Evolutionary conservation across 768 basidiomycete species (phyloP).

Genomic region (Leccinum imitatum): DNA sequence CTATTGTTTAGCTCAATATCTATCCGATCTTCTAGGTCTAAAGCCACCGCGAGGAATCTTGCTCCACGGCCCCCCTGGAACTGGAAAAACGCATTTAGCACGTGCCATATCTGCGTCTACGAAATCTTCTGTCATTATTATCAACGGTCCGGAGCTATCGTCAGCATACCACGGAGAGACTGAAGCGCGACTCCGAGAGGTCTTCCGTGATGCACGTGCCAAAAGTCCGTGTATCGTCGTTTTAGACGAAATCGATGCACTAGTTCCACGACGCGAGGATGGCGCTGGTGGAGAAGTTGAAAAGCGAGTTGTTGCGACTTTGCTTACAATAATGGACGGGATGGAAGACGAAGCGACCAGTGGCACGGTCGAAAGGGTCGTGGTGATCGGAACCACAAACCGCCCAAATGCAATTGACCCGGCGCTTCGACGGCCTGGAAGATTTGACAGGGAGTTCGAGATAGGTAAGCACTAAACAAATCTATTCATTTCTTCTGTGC

Average conservation of each 20-base stretch:
- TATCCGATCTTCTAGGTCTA: constrained; percentile 52
- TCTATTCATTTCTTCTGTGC: background rate
- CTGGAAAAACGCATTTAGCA: constrained; percentile 96
- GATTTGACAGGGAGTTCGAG: constrained; percentile 95
- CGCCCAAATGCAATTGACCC: constrained; percentile 95
- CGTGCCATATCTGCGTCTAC: constrained; percentile 90
- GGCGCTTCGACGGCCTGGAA: constrained; percentile 81
- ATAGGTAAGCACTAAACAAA: constrained; percentile 56
- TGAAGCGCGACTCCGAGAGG: constrained; percentile 83
- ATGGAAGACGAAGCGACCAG: constrained; percentile 53
- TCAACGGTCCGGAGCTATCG: constrained; percentile 94
- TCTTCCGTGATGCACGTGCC: constrained; percentile 81
- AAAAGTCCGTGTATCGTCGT: constrained; percentile 92
- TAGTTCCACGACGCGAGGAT: constrained; percentile 89
- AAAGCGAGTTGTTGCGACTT: constrained; percentile 90
- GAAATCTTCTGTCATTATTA: constrained; percentile 82
- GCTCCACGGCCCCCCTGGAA: constrained; percentile 94
- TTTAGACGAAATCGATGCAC: constrained; percentile 93
- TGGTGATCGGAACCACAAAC: constrained; percentile 96
- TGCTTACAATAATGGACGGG: constrained; percentile 94
- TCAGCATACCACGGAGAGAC: constrained; percentile 98
- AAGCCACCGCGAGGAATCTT: constrained; percentile 96
- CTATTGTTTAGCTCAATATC: constrained; percentile 17
- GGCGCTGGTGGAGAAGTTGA: constrained; percentile 93
- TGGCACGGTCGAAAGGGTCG: constrained; percentile 56